Evolutionary conservation across 441 rosid genomes (phyloP), one percentile per base, ranked within the genome.

Genomic region (Populus hybrid): DNA sequence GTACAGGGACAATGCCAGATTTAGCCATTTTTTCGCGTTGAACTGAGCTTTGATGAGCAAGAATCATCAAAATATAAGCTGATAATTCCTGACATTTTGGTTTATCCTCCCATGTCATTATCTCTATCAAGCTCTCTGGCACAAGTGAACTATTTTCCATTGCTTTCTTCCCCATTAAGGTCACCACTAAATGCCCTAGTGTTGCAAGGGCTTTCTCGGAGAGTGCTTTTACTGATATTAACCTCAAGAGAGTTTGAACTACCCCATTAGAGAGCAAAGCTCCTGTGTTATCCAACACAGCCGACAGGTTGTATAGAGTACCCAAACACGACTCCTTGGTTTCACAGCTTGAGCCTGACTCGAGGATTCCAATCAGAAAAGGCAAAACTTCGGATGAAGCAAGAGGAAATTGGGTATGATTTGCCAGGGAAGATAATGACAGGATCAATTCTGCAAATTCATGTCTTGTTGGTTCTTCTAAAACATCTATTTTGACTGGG

Each of bases 71-170:
- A 73, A 92, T 87, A 67, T 93, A 92, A 0, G 92, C 99, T 0
- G 95, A 82, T 24, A 88, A 80, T 82, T 95, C 99, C 77, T 95
- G 99, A 75, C 96, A 92, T 82, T 88, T 95, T 0, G 96, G 96
- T 75, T 75, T 86, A 24, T 93, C 95, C 21, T 93, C 98, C 99
- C 99, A 95, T 67, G 94, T 88, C 79, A 95, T 67, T 72, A 88
- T 81, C 88, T 92, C 97, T 61, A 95, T 91, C 83, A 95, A 83
- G 79, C 82, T 79, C 21, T 82, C 88, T 1, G 96, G 96, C 32
- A 90, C 94, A 71, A 73, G 7, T 18, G 82, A 71, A 74, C 85
- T 83, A 20, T 86, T 82, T 77, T 93, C 97, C 88, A 93, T 81
- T 1, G 92, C 95, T 69, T 87, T 91, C 82, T 89, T 93, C 10